Conservation (phyloP, 495 filamentous ascomycete species). For the Daldinia bambusicola region DNA sequence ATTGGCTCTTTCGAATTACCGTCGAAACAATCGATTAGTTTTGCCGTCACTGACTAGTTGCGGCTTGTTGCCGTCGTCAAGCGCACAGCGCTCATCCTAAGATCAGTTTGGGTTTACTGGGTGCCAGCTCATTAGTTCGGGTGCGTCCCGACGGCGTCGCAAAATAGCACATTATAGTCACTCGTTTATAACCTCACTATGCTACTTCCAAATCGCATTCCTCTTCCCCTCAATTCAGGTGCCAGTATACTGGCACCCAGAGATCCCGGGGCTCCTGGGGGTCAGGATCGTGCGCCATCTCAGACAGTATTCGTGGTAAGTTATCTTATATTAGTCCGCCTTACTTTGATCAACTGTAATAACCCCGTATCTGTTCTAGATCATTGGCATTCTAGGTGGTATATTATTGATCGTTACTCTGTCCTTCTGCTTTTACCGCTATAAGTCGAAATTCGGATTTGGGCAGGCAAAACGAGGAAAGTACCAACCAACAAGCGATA, state of each 20-base stretch:
- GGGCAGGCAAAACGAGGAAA: conserved; percentile 33
- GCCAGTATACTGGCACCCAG: conserved; percentile 16
- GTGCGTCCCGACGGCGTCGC: conserved; percentile 25
- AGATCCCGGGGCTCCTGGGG: conserved; percentile 3
- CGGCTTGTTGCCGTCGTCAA: conserved; percentile 22
- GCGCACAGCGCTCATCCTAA: conserved; percentile 31
- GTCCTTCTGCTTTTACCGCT: conserved; percentile 34
- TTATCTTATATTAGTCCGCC: neutral
- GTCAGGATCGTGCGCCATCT: conserved; percentile 1
- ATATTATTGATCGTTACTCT: conserved; percentile 32
- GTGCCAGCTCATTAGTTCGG: conserved; percentile 16
- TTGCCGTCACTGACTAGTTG: neutral
- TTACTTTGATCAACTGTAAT: neutral
- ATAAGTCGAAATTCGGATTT: conserved; percentile 11
- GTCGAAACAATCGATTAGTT: neutral
- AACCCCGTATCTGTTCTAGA: conserved; percentile 23
- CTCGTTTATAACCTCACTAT: conserved; percentile 38
- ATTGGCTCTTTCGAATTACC: conserved; percentile 8
- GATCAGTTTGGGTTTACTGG: conserved; percentile 32
- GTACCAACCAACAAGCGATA: conserved; percentile 31
- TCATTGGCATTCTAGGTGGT: conserved; percentile 39
- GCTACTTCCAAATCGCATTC: conserved; percentile 36
- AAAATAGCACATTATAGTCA: conserved; percentile 27
- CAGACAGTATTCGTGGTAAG: conserved; percentile 41
- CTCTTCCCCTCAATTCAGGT: conserved; percentile 19